A percentile compares a stretch with the other conserved stretches of the same genome.
Evolutionary conservation across 805 yeast genomes (phyloP).

Genomic region (Teunomyces atbi): DNA sequence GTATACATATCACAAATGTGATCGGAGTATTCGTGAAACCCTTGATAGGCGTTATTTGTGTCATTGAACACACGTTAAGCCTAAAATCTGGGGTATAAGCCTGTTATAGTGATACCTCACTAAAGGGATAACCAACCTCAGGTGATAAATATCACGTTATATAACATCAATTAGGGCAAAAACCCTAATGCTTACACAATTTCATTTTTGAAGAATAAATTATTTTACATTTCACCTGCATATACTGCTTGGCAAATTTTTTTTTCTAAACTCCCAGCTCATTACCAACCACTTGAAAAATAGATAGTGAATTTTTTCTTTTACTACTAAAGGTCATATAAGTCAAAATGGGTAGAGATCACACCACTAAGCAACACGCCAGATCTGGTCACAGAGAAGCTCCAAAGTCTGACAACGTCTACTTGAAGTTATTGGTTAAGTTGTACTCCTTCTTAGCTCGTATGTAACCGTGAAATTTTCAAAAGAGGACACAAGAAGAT

Average conservation of each 20-base stretch:
- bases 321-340: conserved; percentile 5
- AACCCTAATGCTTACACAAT: not conserved
- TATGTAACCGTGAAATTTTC: conserved; percentile 50
- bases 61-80: conserved; percentile 16
- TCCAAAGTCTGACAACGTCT: conserved; percentile 99
- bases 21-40: conserved; percentile 47
- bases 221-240: not conserved
- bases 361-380: conserved; percentile 92
- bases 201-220: not conserved
- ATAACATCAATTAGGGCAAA: not conserved
- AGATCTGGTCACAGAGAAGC: conserved; percentile 96
- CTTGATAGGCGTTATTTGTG: conserved; percentile 41
- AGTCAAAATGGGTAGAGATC: conserved; percentile 89
- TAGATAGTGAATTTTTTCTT: conserved; percentile 1
- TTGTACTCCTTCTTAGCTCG: conserved; percentile 99
- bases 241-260: not conserved
- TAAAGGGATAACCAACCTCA: not conserved
- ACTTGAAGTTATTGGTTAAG: conserved; percentile 97
- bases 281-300: conserved; percentile 1
- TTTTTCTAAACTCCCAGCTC: not conserved
- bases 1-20: conserved; percentile 33
- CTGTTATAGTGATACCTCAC: not conserved
- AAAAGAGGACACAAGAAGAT: conserved; percentile 1
- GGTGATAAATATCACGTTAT: not conserved
- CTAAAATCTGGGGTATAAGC: conserved; percentile 1